Base-by-base conservation (phyloP, 2,329 filamentous ascomycete species). In the Balansia obtecta region DNA sequence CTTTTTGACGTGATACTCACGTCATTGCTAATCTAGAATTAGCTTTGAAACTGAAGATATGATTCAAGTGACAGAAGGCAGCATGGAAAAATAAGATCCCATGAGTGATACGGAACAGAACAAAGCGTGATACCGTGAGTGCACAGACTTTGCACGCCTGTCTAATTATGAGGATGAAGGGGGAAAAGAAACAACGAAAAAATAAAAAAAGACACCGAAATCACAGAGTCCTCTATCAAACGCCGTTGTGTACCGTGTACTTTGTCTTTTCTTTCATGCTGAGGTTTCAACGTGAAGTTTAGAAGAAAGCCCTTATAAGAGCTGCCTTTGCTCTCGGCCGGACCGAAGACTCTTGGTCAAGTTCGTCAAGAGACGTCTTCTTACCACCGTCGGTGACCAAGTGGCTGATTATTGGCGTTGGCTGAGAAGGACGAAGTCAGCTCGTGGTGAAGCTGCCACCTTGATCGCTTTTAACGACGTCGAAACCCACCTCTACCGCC, bases 361-460 rank as follows among this genome's bases (percentile, higher is more conserved):
- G 39, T 49, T 20, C 30, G 4, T 34, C 27, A 33, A 18, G 30
- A 22, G 39, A 5, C 12, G 40, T 46, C 50, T 49, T 55, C 60
- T 68, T 72, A 77, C 74, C 74, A 77, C 55, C 74, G 71, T 57
- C 72, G 71, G 61, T 69, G 72, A 60, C 69, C 66, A 34, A 77
- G 62, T 49, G 74, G 73, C 61, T 71, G 63, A 58, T 70, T 71
- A 62, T 77, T 77, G 62, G 73, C 70, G 60, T 73, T 71, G 64
- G 66, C 66, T 69, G 62, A 59, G 56, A 52, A 57, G 56, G 56
- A 58, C 56, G 57, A 56, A 58, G 64, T 67, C 64, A 67, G 64
- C 63, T 64, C 65, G 57, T 58, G 58, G 54, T 57, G 60, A 51
- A 49, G 52, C 50, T 61, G 54, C 60, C 58, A 57, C 56, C 30